Evolutionary conservation across 2,329 filamentous ascomycete genomes (phyloP).

Genomic region (Pleurostoma richardsiae): DNA sequence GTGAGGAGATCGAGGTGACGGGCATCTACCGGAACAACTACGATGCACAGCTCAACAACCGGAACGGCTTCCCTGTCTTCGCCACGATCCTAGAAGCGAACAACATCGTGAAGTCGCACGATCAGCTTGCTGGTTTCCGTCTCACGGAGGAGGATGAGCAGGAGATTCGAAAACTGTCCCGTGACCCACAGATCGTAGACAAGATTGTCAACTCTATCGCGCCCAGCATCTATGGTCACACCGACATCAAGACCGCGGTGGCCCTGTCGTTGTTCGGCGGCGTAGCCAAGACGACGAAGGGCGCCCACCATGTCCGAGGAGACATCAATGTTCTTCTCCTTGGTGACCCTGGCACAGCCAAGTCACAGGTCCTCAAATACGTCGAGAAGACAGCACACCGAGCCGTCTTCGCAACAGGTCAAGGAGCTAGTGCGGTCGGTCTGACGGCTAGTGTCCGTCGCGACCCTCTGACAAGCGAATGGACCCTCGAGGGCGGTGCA

Average conservation of each 20-base stretch:
- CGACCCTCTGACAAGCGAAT: slow-evolving; percentile 92
- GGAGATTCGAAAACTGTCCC: slow-evolving; percentile 78
- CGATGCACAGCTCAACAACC: slow-evolving; percentile 95
- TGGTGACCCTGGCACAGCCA: slow-evolving; percentile 95
- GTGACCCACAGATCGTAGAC: slow-evolving; percentile 87
- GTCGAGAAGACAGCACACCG: slow-evolving; percentile 96
- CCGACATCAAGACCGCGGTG: slow-evolving; percentile 94
- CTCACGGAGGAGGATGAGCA: slow-evolving; percentile 94
- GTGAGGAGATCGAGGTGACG: slow-evolving; percentile 95
- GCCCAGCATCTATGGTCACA: slow-evolving; percentile 95
- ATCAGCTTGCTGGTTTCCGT: slow-evolving; percentile 93
- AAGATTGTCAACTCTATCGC: slow-evolving; percentile 91
- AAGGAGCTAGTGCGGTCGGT: slow-evolving; percentile 96
- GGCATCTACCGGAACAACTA: slow-evolving; percentile 98
- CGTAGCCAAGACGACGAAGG: slow-evolving; percentile 85
- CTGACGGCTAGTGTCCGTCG: slow-evolving; percentile 93
- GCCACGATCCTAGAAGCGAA: slow-evolving; percentile 97
- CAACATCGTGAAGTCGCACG: slow-evolving; percentile 93
- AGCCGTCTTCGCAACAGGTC: slow-evolving; percentile 94
- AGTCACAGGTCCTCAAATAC: slow-evolving; percentile 96
- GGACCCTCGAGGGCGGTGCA: slow-evolving; percentile 94
- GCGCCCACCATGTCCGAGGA: slow-evolving; percentile 84
- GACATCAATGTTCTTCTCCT: slow-evolving; percentile 97
- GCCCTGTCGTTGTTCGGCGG: slow-evolving; percentile 92
- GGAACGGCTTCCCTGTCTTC: slow-evolving; percentile 97